Base-by-base conservation (phyloP, 2,329 filamentous ascomycete genomes). In the Chaetomiaceae sp. region DNA sequence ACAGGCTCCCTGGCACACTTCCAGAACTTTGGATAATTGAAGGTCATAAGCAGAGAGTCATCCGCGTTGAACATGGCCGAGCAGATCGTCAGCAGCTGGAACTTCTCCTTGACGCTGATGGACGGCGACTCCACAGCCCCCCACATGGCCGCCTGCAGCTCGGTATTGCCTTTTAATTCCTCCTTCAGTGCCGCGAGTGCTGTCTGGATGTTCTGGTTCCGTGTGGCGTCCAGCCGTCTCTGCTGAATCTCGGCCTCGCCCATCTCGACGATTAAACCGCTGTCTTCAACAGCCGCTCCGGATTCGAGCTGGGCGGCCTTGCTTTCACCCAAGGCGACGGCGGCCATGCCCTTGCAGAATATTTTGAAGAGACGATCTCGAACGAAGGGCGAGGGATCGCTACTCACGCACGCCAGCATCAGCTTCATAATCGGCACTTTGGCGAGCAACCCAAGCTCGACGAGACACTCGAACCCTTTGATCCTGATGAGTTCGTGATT, bases 311-410 rank as follows among this genome's bases (percentile, higher is more conserved):
- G 64, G 25, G 62, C 61, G 8, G 60, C 49, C 45, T 66, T 69
- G 54, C 77, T 73, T 59, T 86, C 82, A 32, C 82, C 84, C 63
- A 86, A 79, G 2, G 84, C 84, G 53, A 87, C 77, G 21, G 77
- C 75, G 4, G 82, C 84, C 36, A 87, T 69, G 4, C 83, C 84
- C 20, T 74, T 71, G 38, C 76, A 78, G 56, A 86, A 76, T 7
- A 77, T 72, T 57, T 81, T 77, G 60, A 84, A 83, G 13, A 86
- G 74, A 54, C 73, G 75, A 53, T 76, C 75, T 36, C 84, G 80
- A 5, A 86, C 77, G 61, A 76, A 86, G 0, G 84, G 82, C 1
- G 84, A 87, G 20, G 74, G 72, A 64, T 86, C 83, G 1, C 79
- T 84, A 55, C 80, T 81, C 49, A 85, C 70, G 14, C 77, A 73